Evolutionary conservation across 2,329 filamentous ascomycete species (phyloP).

Genomic region (Fusarium scirpi): DNA sequence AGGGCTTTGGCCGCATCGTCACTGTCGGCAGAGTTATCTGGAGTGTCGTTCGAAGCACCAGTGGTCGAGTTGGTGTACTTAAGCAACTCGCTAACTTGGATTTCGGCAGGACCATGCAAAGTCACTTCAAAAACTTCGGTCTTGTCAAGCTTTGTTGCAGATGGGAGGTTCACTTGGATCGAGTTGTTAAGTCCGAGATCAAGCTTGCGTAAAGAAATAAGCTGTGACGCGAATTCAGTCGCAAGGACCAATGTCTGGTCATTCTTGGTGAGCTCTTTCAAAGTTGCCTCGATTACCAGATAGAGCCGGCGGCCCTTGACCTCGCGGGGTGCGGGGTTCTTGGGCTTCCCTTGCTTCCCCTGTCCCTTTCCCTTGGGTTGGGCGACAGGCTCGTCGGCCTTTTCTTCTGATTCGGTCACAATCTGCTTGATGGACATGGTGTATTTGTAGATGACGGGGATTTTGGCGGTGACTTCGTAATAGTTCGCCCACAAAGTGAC

Average conservation of each 20-base stretch:
- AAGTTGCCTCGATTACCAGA: slow-evolving; percentile 55
- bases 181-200: slow-evolving; percentile 48
- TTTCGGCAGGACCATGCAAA: slow-evolving; percentile 55
- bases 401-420: slow-evolving; percentile 17
- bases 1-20: slow-evolving; percentile 28
- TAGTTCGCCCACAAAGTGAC: slow-evolving; percentile 68
- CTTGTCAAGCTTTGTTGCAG: slow-evolving; percentile 48
- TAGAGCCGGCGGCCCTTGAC: slow-evolving; percentile 60
- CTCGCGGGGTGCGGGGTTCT: slow-evolving; percentile 42
- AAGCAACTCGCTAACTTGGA: slow-evolving; percentile 57
- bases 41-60: slow-evolving; percentile 52
- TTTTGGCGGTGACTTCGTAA: slow-evolving; percentile 58
- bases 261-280: slow-evolving; percentile 52
- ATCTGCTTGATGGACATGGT: slow-evolving; percentile 54
- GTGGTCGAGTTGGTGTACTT: slow-evolving; percentile 59
- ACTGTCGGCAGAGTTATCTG: background rate
- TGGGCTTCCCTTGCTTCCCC: slow-evolving; percentile 19
- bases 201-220: slow-evolving; percentile 57
- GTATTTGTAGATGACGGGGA: slow-evolving; percentile 59
- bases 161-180: slow-evolving; percentile 52
- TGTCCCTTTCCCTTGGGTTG: slow-evolving; percentile 32
- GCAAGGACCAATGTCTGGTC: slow-evolving; percentile 52
- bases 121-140: slow-evolving; percentile 56
- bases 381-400: slow-evolving; percentile 3
- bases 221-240: slow-evolving; percentile 64